These are phyloP conservation scores for Xylaria nigripes DNA, from an alignment of 495 filamentous ascomycete species.

Conservation along the genomic window DNA sequence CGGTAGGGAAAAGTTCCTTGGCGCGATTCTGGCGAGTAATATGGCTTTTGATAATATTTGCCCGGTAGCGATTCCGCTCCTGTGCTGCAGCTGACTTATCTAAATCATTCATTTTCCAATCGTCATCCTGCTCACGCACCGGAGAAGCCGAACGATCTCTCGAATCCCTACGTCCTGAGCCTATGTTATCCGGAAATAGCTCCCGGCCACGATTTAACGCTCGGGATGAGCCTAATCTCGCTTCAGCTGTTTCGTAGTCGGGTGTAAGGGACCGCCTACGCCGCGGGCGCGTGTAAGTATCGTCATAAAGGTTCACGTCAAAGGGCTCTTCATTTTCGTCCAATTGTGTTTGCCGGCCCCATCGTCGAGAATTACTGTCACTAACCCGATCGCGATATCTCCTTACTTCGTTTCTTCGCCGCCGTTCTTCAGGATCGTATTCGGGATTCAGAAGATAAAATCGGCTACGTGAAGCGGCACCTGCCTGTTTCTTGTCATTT, in stretches of 20 bases:
- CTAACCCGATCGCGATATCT: conserved; percentile 52
- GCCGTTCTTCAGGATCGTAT: conserved; percentile 70
- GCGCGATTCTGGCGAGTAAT: conserved; percentile 25
- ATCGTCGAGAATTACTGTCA: conserved; percentile 49
- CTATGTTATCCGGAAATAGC: conserved; percentile 40
- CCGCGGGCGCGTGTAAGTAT: conserved; percentile 32
- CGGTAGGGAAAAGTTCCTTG: conserved; percentile 65
- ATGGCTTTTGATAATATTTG: conserved; percentile 39
- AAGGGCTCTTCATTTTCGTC: conserved; percentile 48
- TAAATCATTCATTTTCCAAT: conserved; percentile 39
- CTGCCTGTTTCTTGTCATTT: conserved; percentile 68
- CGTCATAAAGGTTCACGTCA: conserved; percentile 72
- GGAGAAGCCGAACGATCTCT: conserved; percentile 67
- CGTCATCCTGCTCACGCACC: conserved; percentile 52
- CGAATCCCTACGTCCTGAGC: conserved; percentile 34
- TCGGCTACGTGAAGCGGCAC: conserved; percentile 70
- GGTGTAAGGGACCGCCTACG: conserved; percentile 30
- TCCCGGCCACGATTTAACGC: conserved; percentile 39
- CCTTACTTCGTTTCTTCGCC: conserved; percentile 41
- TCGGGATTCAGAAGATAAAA: conserved; percentile 90
- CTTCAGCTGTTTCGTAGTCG: conserved; percentile 23
- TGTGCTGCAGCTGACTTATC: conserved; percentile 21
- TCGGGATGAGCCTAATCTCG: conserved; percentile 20
- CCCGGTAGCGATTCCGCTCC: conserved; percentile 37
- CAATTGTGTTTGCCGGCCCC: conserved; percentile 28